Percentiles rank a stretch among this genome's conserved stretches.
phyloP scores from a whole-genome alignment of 345 rosid species.

The Isatis tinctoria region DNA sequence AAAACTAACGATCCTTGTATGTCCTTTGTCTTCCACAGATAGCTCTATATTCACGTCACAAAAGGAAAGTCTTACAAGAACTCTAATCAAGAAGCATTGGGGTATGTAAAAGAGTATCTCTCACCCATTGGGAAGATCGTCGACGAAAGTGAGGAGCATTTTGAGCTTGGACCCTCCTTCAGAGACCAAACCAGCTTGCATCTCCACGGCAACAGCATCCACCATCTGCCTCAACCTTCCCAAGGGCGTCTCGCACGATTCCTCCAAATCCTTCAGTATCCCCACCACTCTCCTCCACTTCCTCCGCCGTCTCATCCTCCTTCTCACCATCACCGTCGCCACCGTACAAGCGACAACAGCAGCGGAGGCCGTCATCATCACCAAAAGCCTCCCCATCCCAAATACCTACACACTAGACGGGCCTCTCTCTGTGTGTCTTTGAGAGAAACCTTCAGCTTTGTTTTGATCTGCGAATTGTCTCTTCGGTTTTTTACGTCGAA shows the following conservation, averaged over 20 bases:
- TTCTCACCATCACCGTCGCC: conserved; percentile 69
- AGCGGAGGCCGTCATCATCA: conserved; percentile 49
- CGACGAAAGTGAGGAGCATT: conserved; percentile 88
- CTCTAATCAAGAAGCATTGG: background rate
- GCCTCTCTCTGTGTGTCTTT: too few species aligned
- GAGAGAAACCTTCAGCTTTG: too few species aligned
- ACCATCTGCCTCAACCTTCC: conserved; percentile 77
- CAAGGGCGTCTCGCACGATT: conserved; percentile 63
- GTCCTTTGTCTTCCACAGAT: background rate
- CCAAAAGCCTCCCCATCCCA: conserved; percentile 10
- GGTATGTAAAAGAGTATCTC: background rate
- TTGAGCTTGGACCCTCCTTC: conserved; percentile 98
- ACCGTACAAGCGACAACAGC: conserved; percentile 70
- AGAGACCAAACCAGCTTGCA: conserved; percentile 97
- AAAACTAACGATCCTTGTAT: background rate
- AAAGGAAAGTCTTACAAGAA: too few species aligned
- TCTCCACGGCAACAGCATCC: conserved; percentile 90
- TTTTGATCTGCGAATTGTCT: too few species aligned
- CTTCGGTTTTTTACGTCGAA: too few species aligned
- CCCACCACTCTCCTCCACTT: conserved; percentile 75
- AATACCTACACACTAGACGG: too few species aligned
- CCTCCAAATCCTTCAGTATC: conserved; percentile 68
- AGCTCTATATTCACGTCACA: background rate
- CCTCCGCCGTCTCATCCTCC: conserved; percentile 54
- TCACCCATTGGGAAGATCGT: conserved; percentile 56